phyloP scores from a whole-genome alignment of 129 eudicot genomes.

The Arctium minus region DNA sequence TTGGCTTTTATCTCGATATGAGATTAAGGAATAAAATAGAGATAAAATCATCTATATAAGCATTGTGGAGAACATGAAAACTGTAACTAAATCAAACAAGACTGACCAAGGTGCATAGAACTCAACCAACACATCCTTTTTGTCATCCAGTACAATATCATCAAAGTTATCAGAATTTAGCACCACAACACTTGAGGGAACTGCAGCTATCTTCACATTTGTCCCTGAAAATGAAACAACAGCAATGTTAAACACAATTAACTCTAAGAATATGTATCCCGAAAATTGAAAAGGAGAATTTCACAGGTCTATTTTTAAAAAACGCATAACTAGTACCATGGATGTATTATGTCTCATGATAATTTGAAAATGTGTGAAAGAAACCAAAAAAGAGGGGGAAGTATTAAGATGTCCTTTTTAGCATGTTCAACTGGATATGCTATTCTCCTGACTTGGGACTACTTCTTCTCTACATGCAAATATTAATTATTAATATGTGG shows the following conservation, averaged over 20 bases:
- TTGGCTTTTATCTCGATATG: neutral
- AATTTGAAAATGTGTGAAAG: neutral
- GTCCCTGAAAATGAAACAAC: constrained; percentile 61
- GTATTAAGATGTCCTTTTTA: neutral
- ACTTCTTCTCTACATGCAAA: neutral
- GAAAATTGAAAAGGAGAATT: neutral
- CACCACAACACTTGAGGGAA: constrained; percentile 86
- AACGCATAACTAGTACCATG: neutral
- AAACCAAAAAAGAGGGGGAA: neutral
- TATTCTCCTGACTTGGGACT: neutral
- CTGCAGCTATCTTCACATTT: constrained; percentile 74
- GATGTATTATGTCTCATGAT: constrained; percentile 4
- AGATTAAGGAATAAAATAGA: neutral
- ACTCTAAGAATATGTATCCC: neutral
- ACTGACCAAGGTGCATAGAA: constrained; percentile 97
- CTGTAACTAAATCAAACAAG: neutral
- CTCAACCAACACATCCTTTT: constrained; percentile 90
- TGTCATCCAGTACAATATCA: constrained; percentile 74
- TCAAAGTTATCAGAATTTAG: constrained; percentile 81
- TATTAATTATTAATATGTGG: neutral
- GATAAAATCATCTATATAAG: constrained; percentile 4
- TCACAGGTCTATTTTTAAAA: neutral
- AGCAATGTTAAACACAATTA: constrained; percentile 5
- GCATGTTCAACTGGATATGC: neutral
- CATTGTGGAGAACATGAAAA: neutral